Base-by-base conservation (phyloP, 805 yeast genomes). In the Schwanniomyces polymorphus region DNA sequence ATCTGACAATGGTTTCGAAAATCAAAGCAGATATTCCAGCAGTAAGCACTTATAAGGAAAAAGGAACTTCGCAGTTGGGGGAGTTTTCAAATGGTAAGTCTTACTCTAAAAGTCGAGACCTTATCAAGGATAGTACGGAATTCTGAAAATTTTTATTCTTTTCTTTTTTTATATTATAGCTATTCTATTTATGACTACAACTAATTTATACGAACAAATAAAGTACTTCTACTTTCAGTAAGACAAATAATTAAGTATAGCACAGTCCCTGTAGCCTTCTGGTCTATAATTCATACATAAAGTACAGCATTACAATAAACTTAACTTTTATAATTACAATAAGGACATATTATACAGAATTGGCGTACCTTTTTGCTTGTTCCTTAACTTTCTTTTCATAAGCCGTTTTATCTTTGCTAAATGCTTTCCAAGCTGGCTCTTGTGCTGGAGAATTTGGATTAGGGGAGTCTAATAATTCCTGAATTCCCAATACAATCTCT, bases 1-100 rank as follows among this genome's bases (percentile, higher is more conserved):
- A 89, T 60, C 85, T 85, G 42, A 91, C 99, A 0, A 69, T 84
- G 38, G 98, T 91, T 14, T 86, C 92, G 16, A 78, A 95, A 57
- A 88, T 94, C 48, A 90, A 90, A 57, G 99, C 98, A 0, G 89
- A 94, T 64, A 92, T 94, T 43, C 99, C 99, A 2, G 99, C 99
- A 0, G 99, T 94, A 5, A 85, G 92, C 58, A 94, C 99, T 0
- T 94, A 92, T 66, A 88, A 96, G 58, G 97, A 91, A 58, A 92
- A 85, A 70, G 99, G 99, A 7, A 90, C 96, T 1, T 76, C 82
- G 5, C 82, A 81, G 61, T 70, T 81, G 52, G 85, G 85, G 3
- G 85, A 80, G 58, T 65, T 74, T 41, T 65, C 55, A 3, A 61
- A 65, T 41, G 67, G 66, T 18, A 61, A 65, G 4, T 66, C 67